Evolutionary conservation across 805 yeast species (phyloP).

Genomic region (Suhomyces xylopsoci): DNA sequence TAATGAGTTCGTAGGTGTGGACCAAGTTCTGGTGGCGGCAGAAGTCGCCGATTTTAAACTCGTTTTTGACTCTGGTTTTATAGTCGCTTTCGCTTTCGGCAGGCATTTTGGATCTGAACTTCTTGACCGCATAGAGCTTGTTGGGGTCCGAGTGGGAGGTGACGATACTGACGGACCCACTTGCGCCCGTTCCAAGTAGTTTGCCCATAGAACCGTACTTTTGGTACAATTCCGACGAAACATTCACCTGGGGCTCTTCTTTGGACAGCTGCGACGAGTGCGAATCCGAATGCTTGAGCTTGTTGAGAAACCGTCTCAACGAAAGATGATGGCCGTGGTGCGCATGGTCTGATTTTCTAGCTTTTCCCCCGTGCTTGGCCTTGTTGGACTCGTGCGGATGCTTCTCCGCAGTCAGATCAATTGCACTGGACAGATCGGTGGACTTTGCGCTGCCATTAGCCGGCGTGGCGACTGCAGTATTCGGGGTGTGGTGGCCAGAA

Average conservation of each 20-base stretch:
- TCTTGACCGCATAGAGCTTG: slow-evolving; percentile 78
- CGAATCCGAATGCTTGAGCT: slow-evolving; percentile 29
- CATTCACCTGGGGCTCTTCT: slow-evolving; percentile 2
- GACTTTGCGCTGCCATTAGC: background rate
- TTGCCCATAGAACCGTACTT: slow-evolving; percentile 72
- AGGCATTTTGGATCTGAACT: slow-evolving; percentile 65
- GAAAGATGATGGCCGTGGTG: slow-evolving; percentile 24
- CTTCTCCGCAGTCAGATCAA: background rate
- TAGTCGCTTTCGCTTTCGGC: slow-evolving; percentile 68
- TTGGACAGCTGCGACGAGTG: background rate
- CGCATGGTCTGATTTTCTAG: background rate
- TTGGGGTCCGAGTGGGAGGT: slow-evolving; percentile 52
- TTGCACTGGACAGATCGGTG: background rate
- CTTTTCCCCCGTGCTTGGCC: background rate
- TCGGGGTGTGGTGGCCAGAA: background rate
- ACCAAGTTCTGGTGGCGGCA: slow-evolving; percentile 73
- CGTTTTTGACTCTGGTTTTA: slow-evolving; percentile 74
- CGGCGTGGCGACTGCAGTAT: background rate
- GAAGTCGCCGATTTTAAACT: slow-evolving; percentile 76
- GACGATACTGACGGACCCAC: slow-evolving; percentile 86
- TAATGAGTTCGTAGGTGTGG: slow-evolving; percentile 74
- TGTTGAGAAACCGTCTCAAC: slow-evolving; percentile 53
- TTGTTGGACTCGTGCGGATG: background rate
- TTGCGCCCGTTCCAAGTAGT: slow-evolving; percentile 87
- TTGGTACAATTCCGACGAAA: slow-evolving; percentile 28